These are phyloP conservation scores for Trypanosoma conorhini DNA, from an alignment of 208 protist species.

Conservation along the genomic window DNA sequence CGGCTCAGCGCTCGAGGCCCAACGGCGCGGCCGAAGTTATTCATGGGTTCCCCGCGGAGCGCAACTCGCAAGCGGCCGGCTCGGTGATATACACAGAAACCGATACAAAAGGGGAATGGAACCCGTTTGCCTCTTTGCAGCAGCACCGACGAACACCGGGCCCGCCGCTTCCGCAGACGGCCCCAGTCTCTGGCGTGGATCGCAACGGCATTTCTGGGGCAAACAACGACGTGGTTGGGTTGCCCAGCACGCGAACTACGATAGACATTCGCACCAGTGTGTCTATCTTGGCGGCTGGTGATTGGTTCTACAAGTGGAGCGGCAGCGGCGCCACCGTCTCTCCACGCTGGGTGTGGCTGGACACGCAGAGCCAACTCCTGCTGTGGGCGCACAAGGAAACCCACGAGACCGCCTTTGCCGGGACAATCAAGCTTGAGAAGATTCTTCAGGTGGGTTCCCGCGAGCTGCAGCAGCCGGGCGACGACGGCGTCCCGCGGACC, in stretches of 20 bases:
- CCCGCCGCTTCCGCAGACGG: conserved; percentile 8
- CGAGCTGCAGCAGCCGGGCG: conserved; percentile 48
- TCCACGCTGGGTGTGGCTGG: conserved; percentile 79
- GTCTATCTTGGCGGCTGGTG: conserved; percentile 56
- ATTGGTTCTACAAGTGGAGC: conserved; percentile 90
- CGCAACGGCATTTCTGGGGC: not conserved
- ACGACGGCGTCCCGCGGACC: conserved; percentile 49
- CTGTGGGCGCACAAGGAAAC: conserved; percentile 76
- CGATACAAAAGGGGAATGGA: not conserved
- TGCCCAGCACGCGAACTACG: conserved; percentile 53
- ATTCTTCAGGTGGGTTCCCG: conserved; percentile 58
- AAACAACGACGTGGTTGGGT: conserved; percentile 27
- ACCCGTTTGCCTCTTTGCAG: not conserved
- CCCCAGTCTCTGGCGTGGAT: not conserved
- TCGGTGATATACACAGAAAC: conserved; percentile 21
- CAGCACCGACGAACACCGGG: conserved; percentile 2
- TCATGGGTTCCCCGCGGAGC: conserved; percentile 10
- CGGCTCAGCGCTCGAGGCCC: not conserved
- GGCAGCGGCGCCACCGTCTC: conserved; percentile 42
- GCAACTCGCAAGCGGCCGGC: conserved; percentile 4
- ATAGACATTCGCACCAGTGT: conserved; percentile 71
- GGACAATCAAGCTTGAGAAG: conserved; percentile 58
- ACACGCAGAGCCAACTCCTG: conserved; percentile 70
- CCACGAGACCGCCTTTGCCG: conserved; percentile 51
- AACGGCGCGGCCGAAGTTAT: not conserved